These are phyloP conservation scores for Jaltomata sinuosa DNA, from an alignment of 257 asterid species.

Conservation along the genomic window DNA sequence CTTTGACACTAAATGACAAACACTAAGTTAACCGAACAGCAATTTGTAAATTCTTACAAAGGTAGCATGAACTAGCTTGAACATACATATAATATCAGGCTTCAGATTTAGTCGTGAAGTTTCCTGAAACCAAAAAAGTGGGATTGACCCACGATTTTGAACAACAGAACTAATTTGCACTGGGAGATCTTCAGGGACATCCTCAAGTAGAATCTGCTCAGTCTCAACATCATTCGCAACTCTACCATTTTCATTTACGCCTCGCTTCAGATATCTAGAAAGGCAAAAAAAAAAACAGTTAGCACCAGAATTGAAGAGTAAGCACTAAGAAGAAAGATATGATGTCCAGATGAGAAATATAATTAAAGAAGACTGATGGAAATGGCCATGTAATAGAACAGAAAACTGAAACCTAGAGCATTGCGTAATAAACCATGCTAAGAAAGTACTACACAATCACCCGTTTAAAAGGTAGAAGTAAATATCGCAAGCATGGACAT, in stretches of 20 bases:
- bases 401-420: background rate
- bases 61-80: background rate
- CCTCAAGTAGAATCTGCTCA: slow-evolving; percentile 80
- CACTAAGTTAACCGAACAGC: background rate
- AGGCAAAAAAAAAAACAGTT: slow-evolving; percentile 3
- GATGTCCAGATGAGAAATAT: background rate
- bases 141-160: slow-evolving; percentile 98
- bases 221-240: slow-evolving; percentile 99
- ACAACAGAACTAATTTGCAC: slow-evolving; percentile 80
- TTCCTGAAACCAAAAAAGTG: slow-evolving; percentile 97
- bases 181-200: slow-evolving; percentile 63
- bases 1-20: slow-evolving; percentile 65
- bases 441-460: background rate
- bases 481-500: background rate
- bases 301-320: slow-evolving; percentile 1
- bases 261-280: slow-evolving; percentile 85
- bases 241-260: slow-evolving; percentile 81
- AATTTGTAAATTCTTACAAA: background rate
- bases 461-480: background rate
- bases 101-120: slow-evolving; percentile 83
- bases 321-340: background rate
- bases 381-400: background rate
- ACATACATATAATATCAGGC: slow-evolving; percentile 92
- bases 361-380: background rate
- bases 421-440: background rate